Evolutionary conservation across 352 stramenopile genomes (phyloP), one percentile per base, ranked within the genome.

Genomic region (Blastocystis sp.): DNA sequence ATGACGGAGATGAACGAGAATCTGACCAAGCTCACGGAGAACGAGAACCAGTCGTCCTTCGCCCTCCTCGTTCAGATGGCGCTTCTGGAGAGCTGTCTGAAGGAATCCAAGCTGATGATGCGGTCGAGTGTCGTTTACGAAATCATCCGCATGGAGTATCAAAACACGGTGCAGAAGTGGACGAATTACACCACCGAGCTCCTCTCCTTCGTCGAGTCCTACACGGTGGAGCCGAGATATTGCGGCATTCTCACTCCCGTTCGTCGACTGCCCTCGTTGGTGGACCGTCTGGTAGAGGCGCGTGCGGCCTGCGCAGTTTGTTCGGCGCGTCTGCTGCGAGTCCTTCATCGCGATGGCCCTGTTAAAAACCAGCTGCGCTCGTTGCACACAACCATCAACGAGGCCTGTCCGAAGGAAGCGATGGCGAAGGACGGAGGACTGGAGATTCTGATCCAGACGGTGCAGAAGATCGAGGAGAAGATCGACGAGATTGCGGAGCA

Each of bases 1-100:
- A 27, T 78, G 67, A 42, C 16, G 27, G 16, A 16, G 16, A 24
- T 78, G 32, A 11, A 32, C 4, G 67, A 59, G 48, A n/a, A 11
- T n/a, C n/a, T 78, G 38, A 57, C 56, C 18, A 42, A 57, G 24
- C 44, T 78, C 4, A 78, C 57, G 34, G 48, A 78, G 16, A 78
- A 78, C 38, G 67, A 78, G 48, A 78, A 78, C 38, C 67, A 42
- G 21, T 56, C 24, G 1, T 51, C 67, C 2, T 78, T 78, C 48
- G 18, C 29, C 11, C 32, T 44, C 27, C 24, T 42, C 1, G 32
- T 40, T 0, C 24, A 61, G 48, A 61, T 78, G 24, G 24, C 16
- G 36, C 38, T 78, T 0, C 44, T 78, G 42, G 40, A 57, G n/a
- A 42, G 27, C 6, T 57, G 38, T 42, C 38, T 63, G 67, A 32